Percentiles rank a stretch among this genome's conserved stretches.
phyloP scores from a whole-genome alignment of 305 asterid genomes.

The Rubia occidens region DNA sequence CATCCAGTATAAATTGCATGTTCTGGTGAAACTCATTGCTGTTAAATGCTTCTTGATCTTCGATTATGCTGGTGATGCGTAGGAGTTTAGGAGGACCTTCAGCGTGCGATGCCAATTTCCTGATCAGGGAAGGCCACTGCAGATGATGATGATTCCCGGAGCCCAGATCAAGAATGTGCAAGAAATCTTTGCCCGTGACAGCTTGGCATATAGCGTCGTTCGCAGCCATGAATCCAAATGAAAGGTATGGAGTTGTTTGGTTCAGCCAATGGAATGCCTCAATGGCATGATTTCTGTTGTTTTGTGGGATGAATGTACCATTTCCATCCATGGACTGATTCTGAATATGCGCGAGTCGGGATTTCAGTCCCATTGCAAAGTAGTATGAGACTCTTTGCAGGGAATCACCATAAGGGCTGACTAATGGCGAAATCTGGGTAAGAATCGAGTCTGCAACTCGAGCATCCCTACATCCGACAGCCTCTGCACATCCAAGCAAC shows the following conservation, averaged over 20 bases:
- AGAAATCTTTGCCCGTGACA: constrained; percentile 24
- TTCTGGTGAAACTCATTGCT: constrained; percentile 22
- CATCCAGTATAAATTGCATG: constrained; percentile 24
- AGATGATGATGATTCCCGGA: constrained; percentile 32
- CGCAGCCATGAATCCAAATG: constrained; percentile 44
- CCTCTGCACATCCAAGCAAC: constrained; percentile 59
- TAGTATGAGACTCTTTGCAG: constrained; percentile 45
- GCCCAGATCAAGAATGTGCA: constrained; percentile 52
- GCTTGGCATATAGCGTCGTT: constrained; percentile 45
- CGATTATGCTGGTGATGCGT: constrained; percentile 37
- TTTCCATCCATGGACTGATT: constrained; percentile 22
- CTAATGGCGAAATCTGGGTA: constrained; percentile 35
- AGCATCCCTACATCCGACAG: constrained; percentile 50
- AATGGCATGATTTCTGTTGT: not conserved
- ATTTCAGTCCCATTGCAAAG: constrained; percentile 40
- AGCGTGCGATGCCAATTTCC: constrained; percentile 20
- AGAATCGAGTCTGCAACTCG: constrained; percentile 37
- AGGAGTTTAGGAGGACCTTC: constrained; percentile 28
- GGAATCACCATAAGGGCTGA: constrained; percentile 43
- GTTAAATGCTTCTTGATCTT: constrained; percentile 22
- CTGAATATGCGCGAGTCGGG: constrained; percentile 32
- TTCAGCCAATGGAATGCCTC: constrained; percentile 40
- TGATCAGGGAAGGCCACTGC: constrained; percentile 46
- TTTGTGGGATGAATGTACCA: constrained; percentile 16
- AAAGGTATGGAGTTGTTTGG: constrained; percentile 40